These are phyloP conservation scores for Arabis alpina DNA, from an alignment of 345 rosid species.

Conservation along the genomic window DNA sequence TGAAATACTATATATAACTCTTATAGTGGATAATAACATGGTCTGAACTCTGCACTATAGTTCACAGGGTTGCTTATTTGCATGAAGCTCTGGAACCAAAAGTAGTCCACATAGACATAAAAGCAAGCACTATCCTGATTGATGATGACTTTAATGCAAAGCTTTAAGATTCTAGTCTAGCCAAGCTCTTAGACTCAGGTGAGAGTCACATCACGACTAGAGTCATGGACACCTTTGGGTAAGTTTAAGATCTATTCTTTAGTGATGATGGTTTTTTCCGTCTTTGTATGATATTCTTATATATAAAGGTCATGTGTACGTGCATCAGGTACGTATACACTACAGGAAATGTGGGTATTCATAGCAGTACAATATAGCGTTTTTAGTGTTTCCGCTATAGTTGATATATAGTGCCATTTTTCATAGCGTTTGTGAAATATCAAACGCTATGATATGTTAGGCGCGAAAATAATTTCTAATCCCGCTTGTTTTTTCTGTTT, in stretches of 20 bases:
- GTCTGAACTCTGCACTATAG: background rate
- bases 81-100: conserved; percentile 99
- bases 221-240: conserved; percentile 99
- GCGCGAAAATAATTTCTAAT: too few relatives aligned
- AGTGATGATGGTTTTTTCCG: background rate
- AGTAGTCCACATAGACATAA: conserved; percentile 94
- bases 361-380: too few relatives aligned
- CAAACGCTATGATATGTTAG: too few relatives aligned
- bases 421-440: too few relatives aligned
- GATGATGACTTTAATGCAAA: conserved; percentile 80
- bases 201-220: conserved; percentile 95
- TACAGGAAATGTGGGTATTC: too few relatives aligned
- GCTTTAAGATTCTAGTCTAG: conserved; percentile 97
- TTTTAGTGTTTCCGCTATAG: too few relatives aligned
- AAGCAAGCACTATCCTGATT: conserved; percentile 93
- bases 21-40: conserved; percentile 9
- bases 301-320: conserved; percentile 17
- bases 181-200: conserved; percentile 87
- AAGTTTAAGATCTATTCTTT: conserved; percentile 26
- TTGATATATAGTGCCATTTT: too few relatives aligned
- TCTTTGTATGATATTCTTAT: background rate
- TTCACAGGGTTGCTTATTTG: conserved; percentile 88
- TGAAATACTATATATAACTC: background rate
- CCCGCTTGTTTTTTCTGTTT: too few relatives aligned
- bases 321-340: conserved; percentile 79